A percentile compares a stretch with the other conserved stretches of the same genome.
phyloP scores from a whole-genome alignment of 2,329 filamentous ascomycete genomes.

The Colletotrichum eremochloae region DNA sequence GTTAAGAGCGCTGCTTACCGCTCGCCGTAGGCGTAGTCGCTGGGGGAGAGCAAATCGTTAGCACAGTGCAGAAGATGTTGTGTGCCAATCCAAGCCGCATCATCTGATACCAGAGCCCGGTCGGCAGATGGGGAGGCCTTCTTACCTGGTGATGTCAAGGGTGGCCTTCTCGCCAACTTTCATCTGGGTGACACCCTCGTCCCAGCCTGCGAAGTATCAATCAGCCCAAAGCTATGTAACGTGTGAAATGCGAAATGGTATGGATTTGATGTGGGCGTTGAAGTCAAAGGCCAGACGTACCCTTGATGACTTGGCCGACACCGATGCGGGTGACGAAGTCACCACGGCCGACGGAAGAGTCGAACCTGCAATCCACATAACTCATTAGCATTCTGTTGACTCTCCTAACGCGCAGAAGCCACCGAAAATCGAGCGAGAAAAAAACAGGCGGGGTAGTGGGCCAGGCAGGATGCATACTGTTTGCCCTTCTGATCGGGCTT shows the following conservation, averaged over 20 bases:
- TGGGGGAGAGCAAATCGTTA: conserved; percentile 46
- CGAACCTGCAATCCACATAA: conserved; percentile 74
- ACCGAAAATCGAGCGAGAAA: background rate
- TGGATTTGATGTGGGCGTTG: background rate
- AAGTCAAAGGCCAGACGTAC: conserved; percentile 61
- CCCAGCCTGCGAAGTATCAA: conserved; percentile 73
- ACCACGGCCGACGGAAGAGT: conserved; percentile 83
- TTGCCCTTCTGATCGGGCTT: conserved; percentile 75
- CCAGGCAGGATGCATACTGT: conserved; percentile 65
- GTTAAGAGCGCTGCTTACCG: conserved; percentile 59
- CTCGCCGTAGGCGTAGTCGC: conserved; percentile 75
- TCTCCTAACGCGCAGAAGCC: background rate
- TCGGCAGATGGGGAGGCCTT: background rate
- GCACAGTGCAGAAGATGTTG: background rate
- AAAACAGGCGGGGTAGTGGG: conserved; percentile 26
- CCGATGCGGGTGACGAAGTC: conserved; percentile 86
- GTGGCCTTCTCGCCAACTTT: conserved; percentile 90
- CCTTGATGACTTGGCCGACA: conserved; percentile 86
- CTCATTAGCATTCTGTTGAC: conserved; percentile 39
- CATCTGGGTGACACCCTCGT: conserved; percentile 88
- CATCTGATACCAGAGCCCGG: background rate
- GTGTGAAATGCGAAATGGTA: background rate
- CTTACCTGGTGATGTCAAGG: conserved; percentile 83
- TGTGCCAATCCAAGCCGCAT: too few relatives aligned
- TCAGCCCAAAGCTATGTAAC: background rate